These are phyloP conservation scores for Chrysosporium keratinophilum DNA, from an alignment of 2,329 filamentous ascomycete species.

Conservation along the genomic window DNA sequence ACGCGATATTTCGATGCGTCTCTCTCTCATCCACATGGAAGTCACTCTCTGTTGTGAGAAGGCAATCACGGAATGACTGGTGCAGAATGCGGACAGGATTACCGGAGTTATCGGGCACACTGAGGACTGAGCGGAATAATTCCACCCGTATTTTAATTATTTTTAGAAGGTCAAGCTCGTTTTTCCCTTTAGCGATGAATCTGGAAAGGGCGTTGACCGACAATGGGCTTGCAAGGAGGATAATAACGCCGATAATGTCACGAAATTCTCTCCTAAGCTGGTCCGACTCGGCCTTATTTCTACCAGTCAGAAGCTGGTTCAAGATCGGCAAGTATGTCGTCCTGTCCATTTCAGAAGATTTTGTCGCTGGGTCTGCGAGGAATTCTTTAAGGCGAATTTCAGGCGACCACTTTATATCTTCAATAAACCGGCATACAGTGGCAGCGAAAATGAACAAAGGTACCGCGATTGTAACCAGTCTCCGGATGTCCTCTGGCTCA, in stretches of 20 bases:
- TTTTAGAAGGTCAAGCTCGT: slow-evolving; percentile 5
- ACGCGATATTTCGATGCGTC: no score
- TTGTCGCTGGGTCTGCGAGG: no score
- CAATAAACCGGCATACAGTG: slow-evolving; percentile 23
- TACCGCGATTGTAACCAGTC: slow-evolving; percentile 22
- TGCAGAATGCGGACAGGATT: slow-evolving; percentile 16
- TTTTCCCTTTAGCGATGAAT: no score
- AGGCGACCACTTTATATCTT: slow-evolving; percentile 16
- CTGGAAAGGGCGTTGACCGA: slow-evolving; percentile 12
- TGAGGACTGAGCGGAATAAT: slow-evolving; percentile 15
- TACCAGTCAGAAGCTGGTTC: no score
- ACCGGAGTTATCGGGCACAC: slow-evolving; percentile 4
- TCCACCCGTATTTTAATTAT: slow-evolving; percentile 8
- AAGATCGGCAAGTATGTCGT: no score
- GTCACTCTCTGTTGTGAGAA: slow-evolving; percentile 17
- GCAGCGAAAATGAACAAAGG: slow-evolving; percentile 25
- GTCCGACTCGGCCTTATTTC: no score
- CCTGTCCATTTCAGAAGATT: no score
- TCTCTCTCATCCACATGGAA: slow-evolving; percentile 27
- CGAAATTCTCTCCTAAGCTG: slow-evolving; percentile 12
- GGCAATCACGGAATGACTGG: slow-evolving; percentile 24
- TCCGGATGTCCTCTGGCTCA: slow-evolving; percentile 16
- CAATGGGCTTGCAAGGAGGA: slow-evolving; percentile 14
- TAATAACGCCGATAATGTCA: slow-evolving; percentile 15
- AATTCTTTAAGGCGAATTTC: slow-evolving; percentile 8